Evolutionary conservation across 805 yeast genomes (phyloP).

Genomic region (Komagataella ulmi): DNA sequence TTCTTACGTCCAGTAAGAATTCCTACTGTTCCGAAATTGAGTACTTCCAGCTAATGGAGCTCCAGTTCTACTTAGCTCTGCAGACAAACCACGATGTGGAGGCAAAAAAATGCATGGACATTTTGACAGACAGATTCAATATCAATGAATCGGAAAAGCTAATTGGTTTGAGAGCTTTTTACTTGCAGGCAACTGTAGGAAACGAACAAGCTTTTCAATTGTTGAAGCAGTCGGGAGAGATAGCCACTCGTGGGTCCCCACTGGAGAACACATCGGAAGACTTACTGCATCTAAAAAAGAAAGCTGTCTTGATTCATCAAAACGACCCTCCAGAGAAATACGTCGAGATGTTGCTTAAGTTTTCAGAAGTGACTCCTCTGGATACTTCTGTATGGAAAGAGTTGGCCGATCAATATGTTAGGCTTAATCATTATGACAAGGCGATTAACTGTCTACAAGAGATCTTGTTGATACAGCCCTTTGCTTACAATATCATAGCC

Average conservation of each 20-base stretch:
- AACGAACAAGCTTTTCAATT: constrained; percentile 21
- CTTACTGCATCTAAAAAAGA: constrained; percentile 22
- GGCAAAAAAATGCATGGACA: constrained; percentile 54
- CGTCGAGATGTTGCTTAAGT: constrained; percentile 38
- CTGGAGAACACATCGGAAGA: constrained; percentile 15
- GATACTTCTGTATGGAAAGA: constrained; percentile 76
- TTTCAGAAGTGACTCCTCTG: constrained; percentile 52
- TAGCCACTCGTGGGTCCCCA: constrained; percentile 12
- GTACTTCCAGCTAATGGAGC: constrained; percentile 46
- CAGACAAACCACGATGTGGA: constrained; percentile 52
- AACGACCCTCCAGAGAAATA: constrained; percentile 24
- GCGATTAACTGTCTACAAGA: constrained; percentile 62
- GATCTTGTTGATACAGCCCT: constrained; percentile 52
- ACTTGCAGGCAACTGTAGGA: constrained; percentile 40
- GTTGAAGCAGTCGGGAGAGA: constrained; percentile 10
- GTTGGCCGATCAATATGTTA: constrained; percentile 49
- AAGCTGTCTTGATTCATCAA: constrained; percentile 20
- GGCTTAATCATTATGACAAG: constrained; percentile 49
- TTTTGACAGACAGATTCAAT: constrained; percentile 56
- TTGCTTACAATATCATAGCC: constrained; percentile 53
- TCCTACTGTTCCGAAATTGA: constrained; percentile 25
- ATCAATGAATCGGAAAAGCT: constrained; percentile 37
- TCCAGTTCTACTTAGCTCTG: constrained; percentile 56
- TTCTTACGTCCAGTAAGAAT: constrained; percentile 17
- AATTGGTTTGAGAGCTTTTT: constrained; percentile 38